Evolutionary conservation across 352 stramenopile genomes (phyloP), one percentile per base, ranked within the genome.

Genomic region (Pythium chondricola): DNA sequence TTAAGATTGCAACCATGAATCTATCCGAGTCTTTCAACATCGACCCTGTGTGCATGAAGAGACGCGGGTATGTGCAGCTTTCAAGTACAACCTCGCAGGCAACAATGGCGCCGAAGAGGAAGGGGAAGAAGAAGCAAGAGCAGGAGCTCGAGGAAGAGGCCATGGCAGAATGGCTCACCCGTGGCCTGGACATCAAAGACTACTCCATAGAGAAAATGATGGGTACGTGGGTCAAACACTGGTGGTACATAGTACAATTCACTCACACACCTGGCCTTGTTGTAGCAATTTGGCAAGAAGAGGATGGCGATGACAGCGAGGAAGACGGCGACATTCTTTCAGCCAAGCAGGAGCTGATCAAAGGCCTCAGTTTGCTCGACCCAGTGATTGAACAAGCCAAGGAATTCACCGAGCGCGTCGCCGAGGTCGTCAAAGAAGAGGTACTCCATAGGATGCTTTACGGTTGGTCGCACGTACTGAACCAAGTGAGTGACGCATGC

Each of bases 191-290:
- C 4, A 65, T 75, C 22, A 68, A 74, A 38, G 80, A 89, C 39
- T 91, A 88, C 33, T 80, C 74, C 0, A 83, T 88, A 67, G 71
- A 73, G 3, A 88, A 88, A 56, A 91, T 91, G 77, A 52, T 78
- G 10, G 69, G 76, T 88, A 40, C 26, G 74, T 35, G 22, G 10
- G n/a, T n/a, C 29, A 16, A 24, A 26, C 11, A 39, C 14, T 39
- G 14, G 41, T 40, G 35, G 13, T 41, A 18, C 1, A 16, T 8
- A 18, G 20, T 62, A 27, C 14, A 14, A n/a, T 16, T 22, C 30
- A 21, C 52, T 29, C 13, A 9, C 24, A 38, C 17, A 6, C 21
- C n/a, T 50, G 31, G 11, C 2, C 25, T 14, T 17, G 37, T 26
- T 38, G 3, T 17, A 90, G 79, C 78, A 29, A 56, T 91, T 14